These are phyloP conservation scores for Fusarium albidum DNA, from an alignment of 2,329 filamentous ascomycete genomes.

Conservation along the genomic window DNA sequence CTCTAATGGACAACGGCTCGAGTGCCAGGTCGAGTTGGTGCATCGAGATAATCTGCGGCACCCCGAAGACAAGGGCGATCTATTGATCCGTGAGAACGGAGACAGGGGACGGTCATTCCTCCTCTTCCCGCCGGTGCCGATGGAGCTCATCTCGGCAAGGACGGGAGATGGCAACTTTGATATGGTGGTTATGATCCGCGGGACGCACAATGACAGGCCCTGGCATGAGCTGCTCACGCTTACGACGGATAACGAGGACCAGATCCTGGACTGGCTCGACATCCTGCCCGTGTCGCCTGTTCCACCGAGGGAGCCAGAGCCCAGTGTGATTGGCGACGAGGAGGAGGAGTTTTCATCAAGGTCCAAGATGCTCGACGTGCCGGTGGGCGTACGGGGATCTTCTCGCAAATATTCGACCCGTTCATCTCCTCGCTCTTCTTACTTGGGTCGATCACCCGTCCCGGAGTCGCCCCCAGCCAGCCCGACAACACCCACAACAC, in stretches of 20 bases:
- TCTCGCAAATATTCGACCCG: slow-evolving; percentile 36
- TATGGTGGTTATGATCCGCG: slow-evolving; percentile 87
- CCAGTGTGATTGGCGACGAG: slow-evolving; percentile 43
- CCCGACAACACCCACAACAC: slow-evolving; percentile 47
- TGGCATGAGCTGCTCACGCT: slow-evolving; percentile 91
- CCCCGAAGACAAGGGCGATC: slow-evolving; percentile 74
- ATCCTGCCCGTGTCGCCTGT: slow-evolving; percentile 69
- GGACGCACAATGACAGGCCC: slow-evolving; percentile 67
- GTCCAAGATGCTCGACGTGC: slow-evolving; percentile 40
- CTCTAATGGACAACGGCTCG: slow-evolving; percentile 88
- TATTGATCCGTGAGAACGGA: slow-evolving; percentile 94
- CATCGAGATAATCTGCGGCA: slow-evolving; percentile 81
- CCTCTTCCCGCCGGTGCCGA: slow-evolving; percentile 87
- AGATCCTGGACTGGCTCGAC: slow-evolving; percentile 85
- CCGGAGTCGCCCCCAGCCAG: slow-evolving; percentile 39
- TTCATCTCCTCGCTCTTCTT: slow-evolving; percentile 37
- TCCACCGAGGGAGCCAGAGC: slow-evolving; percentile 53
- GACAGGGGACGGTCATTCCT: slow-evolving; percentile 77
- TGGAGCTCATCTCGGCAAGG: slow-evolving; percentile 78
- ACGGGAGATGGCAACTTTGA: slow-evolving; percentile 74
- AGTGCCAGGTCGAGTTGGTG: slow-evolving; percentile 87
- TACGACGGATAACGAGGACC: slow-evolving; percentile 76
- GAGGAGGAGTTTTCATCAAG: slow-evolving; percentile 37
- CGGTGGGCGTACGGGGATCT: slow-evolving; percentile 41
- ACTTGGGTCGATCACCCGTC: slow-evolving; percentile 27